Evolutionary conservation across 1,139 yeast species (phyloP), one percentile per base, ranked within the genome.

Genomic region (Pichia sp.): DNA sequence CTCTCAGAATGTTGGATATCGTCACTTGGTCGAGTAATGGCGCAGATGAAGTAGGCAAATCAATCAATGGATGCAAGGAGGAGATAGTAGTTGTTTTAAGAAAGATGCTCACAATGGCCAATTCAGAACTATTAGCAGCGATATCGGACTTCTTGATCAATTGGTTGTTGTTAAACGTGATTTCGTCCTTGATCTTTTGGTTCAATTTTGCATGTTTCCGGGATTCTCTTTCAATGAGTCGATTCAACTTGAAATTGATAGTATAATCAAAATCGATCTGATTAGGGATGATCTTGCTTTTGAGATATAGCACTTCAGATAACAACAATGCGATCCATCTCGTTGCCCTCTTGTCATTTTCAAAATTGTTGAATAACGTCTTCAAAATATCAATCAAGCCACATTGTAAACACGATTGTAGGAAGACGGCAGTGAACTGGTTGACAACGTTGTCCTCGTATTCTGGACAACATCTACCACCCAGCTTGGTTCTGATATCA

Each of bases 401-500:
- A 55, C 87, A 77, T 27, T 77, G 70, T 18, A 85, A 65, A 20
- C 88, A 68, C 0, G 81, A 67, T 7, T 71, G 69, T 2, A 83
- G 67, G 10, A 85, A 53, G 10, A 83, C 62, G 0, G 96, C 85
- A 11, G 81, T 71, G 58, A 78, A 85, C 53, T 90, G 96, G 41
- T 79, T 75, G 3, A 76, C 61, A 11, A 63, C 35, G 15, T 60
- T 38, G 19, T 51, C 46, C 39, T 63, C 65, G 11, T 43, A 52
- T 34, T 58, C 65, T 0, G 62, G 62, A 4, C 48, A 42, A 35
- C 60, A 54, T 38, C 60, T 45, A 4, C 48, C 51, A 32, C 45
- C 47, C 18, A 45, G 32, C 30, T 45, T 37, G 4, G 32, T 36
- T 21, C 36, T 40, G n/a, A 40, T 37, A 14, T 42, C 46, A 5